These are phyloP conservation scores for Hawksworthiomyces lignivorus DNA, from an alignment of 2,329 filamentous ascomycete species.

Conservation along the genomic window DNA sequence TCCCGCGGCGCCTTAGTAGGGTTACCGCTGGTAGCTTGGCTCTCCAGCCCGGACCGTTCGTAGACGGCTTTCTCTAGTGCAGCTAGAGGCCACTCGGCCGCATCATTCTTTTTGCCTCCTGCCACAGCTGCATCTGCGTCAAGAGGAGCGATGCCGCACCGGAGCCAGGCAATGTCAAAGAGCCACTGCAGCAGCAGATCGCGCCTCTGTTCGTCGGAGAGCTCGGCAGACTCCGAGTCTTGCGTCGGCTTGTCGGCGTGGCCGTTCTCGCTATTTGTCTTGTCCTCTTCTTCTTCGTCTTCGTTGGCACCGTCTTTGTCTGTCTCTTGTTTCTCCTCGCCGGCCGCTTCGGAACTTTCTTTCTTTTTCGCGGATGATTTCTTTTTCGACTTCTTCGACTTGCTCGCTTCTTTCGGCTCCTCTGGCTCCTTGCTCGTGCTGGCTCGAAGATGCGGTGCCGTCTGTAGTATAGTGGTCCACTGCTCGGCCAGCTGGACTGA, in stretches of 20 bases:
- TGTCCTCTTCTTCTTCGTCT: slow-evolving; percentile 15
- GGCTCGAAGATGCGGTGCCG: no score
- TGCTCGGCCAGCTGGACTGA: slow-evolving; percentile 39
- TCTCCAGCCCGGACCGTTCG: slow-evolving; percentile 34
- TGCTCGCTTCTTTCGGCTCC: no score
- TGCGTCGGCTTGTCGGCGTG: slow-evolving; percentile 16
- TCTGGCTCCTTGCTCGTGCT: no score
- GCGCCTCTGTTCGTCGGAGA: slow-evolving; percentile 21
- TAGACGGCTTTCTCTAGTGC: slow-evolving; percentile 39
- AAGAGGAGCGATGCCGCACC: slow-evolving; percentile 39
- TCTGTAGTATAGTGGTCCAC: slow-evolving; percentile 38
- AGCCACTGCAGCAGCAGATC: slow-evolving; percentile 53
- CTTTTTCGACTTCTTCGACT: no score
- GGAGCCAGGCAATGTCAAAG: slow-evolving; percentile 50
- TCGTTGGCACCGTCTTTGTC: slow-evolving; percentile 8
- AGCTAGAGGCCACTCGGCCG: slow-evolving; percentile 26
- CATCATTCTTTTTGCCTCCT: slow-evolving; percentile 1
- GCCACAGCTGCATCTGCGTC: slow-evolving; percentile 19
- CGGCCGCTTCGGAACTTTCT: no score
- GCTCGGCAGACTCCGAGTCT: not conserved
- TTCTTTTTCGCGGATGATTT: no score
- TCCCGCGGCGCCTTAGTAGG: slow-evolving; percentile 36
- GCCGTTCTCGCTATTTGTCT: slow-evolving; percentile 1
- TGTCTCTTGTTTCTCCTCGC: not conserved
- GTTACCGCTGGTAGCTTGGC: slow-evolving; percentile 19